Percentiles rank a stretch among this genome's conserved stretches.
These are phyloP conservation scores for Neurospora tetrasperma DNA, from an alignment of 495 filamentous ascomycete species.

Conservation along the genomic window DNA sequence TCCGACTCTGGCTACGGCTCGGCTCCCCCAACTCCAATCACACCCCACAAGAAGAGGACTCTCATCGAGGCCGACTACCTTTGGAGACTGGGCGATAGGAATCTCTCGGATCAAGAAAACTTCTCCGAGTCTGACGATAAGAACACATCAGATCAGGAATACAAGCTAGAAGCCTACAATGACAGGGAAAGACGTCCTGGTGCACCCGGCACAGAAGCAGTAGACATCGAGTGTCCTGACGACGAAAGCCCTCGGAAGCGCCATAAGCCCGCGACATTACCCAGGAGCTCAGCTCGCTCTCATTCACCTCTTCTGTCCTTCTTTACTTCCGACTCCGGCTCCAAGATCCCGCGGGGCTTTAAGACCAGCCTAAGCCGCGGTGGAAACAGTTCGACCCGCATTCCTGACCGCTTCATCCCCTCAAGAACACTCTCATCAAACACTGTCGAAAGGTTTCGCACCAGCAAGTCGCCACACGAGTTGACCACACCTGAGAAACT, in stretches of 20 bases:
- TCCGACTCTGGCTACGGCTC: conserved; percentile 22
- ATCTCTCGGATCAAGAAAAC: conserved; percentile 18
- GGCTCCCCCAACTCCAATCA: conserved; percentile 1
- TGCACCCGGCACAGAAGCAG: not conserved
- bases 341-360: conserved; percentile 10
- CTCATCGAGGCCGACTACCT: not conserved
- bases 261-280: conserved; percentile 13
- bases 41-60: not conserved
- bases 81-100: conserved; percentile 15
- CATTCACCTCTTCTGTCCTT: conserved; percentile 12
- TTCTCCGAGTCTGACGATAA: conserved; percentile 13
- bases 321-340: conserved; percentile 7
- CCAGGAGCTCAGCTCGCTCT: conserved; percentile 5
- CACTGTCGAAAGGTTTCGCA: conserved; percentile 46
- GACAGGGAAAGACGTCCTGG: not conserved
- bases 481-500: conserved; percentile 53
- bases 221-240: not conserved
- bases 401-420: conserved; percentile 64
- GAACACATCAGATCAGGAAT: conserved; percentile 18
- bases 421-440: conserved; percentile 31
- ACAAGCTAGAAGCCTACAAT: conserved; percentile 8
- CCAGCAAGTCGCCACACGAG: conserved; percentile 51
- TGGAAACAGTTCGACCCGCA: not conserved
- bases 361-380: conserved; percentile 9
- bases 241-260: not conserved